These are phyloP conservation scores for Stylonectria norvegica DNA, from an alignment of 2,329 filamentous ascomycete species.

Conservation along the genomic window DNA sequence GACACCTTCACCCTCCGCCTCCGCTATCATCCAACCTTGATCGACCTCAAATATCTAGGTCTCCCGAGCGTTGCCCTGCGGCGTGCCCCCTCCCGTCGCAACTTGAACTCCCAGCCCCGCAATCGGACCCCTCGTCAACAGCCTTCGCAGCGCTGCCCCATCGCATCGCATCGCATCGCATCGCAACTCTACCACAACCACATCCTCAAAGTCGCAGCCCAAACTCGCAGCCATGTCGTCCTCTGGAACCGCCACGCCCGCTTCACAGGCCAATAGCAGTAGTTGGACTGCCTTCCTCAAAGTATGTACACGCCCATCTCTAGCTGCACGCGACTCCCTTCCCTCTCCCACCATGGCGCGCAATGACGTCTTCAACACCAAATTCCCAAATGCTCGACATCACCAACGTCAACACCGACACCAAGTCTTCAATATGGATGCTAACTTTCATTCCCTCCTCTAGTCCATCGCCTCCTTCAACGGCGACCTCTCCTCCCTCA, in stretches of 20 bases:
- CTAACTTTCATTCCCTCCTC: slow-evolving; percentile 16
- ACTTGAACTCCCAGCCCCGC: slow-evolving; percentile 28
- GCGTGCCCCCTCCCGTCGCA: too few species aligned
- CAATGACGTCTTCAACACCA: too few species aligned
- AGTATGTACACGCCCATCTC: slow-evolving; percentile 32
- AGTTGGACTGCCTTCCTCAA: slow-evolving; percentile 54
- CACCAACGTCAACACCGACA: too few species aligned
- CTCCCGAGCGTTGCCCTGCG: too few species aligned
- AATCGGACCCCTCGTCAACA: slow-evolving; percentile 18
- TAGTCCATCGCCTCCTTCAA: slow-evolving; percentile 78
- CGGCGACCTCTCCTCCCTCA: slow-evolving; percentile 76
- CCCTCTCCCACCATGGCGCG: background rate
- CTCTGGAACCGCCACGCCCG: slow-evolving; percentile 26
- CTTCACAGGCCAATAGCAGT: slow-evolving; percentile 41
- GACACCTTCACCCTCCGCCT: too few species aligned
- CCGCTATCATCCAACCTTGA: too few species aligned
- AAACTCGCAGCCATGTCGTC: slow-evolving; percentile 28
- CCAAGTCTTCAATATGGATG: too few species aligned
- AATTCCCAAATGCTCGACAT: too few species aligned
- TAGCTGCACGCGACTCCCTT: background rate
- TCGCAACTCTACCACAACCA: background rate
- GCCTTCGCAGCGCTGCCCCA: background rate
- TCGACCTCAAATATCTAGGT: too few species aligned
- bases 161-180: slow-evolving; percentile 2
- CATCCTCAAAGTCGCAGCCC: background rate